These are phyloP conservation scores for Xylariaceae sp. DNA, from an alignment of 2,329 filamentous ascomycete genomes.

Conservation along the genomic window DNA sequence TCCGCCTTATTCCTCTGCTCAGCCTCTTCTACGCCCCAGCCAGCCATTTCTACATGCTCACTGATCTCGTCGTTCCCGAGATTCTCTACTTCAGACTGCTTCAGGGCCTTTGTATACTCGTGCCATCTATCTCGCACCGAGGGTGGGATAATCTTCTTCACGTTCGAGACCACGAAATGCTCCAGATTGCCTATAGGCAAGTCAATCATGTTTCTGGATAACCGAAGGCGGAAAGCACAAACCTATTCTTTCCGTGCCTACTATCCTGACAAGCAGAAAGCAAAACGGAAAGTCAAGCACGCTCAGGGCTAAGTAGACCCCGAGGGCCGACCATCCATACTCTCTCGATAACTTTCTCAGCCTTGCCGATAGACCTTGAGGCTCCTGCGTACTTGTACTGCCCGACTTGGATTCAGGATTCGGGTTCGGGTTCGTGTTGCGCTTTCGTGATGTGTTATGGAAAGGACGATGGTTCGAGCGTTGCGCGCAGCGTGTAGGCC, in stretches of 20 bases:
- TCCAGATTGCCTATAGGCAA: slow-evolving; percentile 53
- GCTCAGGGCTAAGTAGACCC: slow-evolving; percentile 82
- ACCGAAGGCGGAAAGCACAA: slow-evolving; percentile 23
- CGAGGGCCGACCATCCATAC: slow-evolving; percentile 90
- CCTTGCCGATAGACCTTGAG: slow-evolving; percentile 58
- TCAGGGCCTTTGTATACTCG: slow-evolving; percentile 44
- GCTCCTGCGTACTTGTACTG: slow-evolving; percentile 8
- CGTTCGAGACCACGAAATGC: slow-evolving; percentile 59
- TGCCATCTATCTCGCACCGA: slow-evolving; percentile 50
- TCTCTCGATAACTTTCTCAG: slow-evolving; percentile 83
- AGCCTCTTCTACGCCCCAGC: slow-evolving; percentile 61
- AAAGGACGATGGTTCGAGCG: slow-evolving; percentile 20
- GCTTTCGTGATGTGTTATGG: slow-evolving; percentile 21
- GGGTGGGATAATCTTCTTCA: slow-evolving; percentile 57
- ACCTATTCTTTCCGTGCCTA: slow-evolving; percentile 86
- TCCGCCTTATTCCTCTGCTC: slow-evolving; percentile 56
- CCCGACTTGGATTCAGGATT: neutral
- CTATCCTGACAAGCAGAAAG: slow-evolving; percentile 76
- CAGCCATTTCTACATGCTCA: slow-evolving; percentile 46
- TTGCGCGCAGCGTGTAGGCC: slow-evolving; percentile 8
- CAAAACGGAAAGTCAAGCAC: slow-evolving; percentile 93
- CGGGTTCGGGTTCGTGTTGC: slow-evolving; percentile 18
- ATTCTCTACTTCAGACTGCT: slow-evolving; percentile 39
- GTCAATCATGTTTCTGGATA: neutral
- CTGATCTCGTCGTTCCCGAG: slow-evolving; percentile 39